phyloP scores from a whole-genome alignment of 441 rosid genomes.

The Erodium trifolium region DNA sequence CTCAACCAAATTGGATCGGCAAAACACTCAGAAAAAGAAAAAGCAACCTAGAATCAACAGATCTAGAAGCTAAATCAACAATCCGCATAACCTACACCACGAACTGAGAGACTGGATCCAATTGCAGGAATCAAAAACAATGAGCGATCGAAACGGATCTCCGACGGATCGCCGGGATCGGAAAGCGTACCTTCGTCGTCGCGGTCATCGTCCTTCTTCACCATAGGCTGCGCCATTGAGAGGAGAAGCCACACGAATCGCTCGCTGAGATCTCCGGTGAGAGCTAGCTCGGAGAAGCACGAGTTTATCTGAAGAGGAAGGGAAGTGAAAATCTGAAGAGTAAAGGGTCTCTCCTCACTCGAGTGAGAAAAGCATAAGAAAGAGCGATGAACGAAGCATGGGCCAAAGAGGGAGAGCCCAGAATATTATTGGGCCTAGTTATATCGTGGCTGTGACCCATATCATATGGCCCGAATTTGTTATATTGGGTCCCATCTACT shows the following conservation, averaged over 20 bases:
- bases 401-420: too few species aligned
- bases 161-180: background rate
- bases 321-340: background rate
- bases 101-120: constrained; percentile 5
- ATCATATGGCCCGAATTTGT: too few species aligned
- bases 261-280: constrained; percentile 22
- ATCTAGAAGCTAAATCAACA: constrained; percentile 36
- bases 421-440: too few species aligned
- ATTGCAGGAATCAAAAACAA: background rate
- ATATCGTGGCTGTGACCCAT: too few species aligned
- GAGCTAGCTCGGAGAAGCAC: background rate
- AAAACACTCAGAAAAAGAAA: background rate
- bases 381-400: too few species aligned
- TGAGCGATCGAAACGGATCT: background rate
- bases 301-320: background rate
- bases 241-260: constrained; percentile 14
- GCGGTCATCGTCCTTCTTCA: constrained; percentile 97
- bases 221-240: constrained; percentile 84
- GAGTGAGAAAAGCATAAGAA: too few species aligned
- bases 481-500: too few species aligned
- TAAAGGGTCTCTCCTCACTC: too few species aligned
- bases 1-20: constrained; percentile 11
- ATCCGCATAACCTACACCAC: constrained; percentile 20
- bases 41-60: constrained; percentile 24
- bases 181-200: constrained; percentile 77